Conservation (phyloP, 176 grass and related monocot genomes). For the Triticum dicoccoides region DNA sequence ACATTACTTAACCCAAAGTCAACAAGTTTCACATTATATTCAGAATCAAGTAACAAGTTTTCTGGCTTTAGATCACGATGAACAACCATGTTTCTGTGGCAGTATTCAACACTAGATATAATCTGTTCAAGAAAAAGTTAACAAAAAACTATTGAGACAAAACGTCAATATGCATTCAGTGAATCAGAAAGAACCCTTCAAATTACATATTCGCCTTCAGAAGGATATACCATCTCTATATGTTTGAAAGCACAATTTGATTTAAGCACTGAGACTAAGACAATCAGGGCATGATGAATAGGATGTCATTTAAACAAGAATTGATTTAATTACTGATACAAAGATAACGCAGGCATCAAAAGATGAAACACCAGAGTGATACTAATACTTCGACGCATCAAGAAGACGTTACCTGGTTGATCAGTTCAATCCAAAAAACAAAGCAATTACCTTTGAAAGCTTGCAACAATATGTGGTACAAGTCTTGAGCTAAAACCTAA, state of each 20-base stretch:
- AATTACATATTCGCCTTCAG: no score
- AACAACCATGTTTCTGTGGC: conserved; percentile 95
- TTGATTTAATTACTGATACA: background rate
- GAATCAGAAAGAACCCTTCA: background rate
- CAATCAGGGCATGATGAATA: background rate
- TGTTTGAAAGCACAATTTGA: conserved; percentile 2
- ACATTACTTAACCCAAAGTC: conserved; percentile 99
- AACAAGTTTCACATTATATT: conserved; percentile 87
- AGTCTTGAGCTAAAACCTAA: no score
- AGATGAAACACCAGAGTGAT: background rate
- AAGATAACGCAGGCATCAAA: background rate
- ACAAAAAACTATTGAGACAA: conserved; percentile 3
- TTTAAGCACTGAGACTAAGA: background rate
- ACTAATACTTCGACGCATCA: background rate
- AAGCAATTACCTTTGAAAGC: background rate
- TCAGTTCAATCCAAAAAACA: background rate
- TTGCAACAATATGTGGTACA: background rate
- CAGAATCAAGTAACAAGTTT: conserved; percentile 91
- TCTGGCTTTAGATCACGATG: conserved; percentile 95
- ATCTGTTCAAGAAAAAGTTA: conserved; percentile 49
- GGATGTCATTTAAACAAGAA: background rate
- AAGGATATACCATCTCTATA: background rate
- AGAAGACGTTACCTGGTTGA: background rate
- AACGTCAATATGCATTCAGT: background rate
- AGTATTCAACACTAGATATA: conserved; percentile 94